These are phyloP conservation scores for Fusarium kyushuense DNA, from an alignment of 2,329 filamentous ascomycete genomes.

Conservation along the genomic window DNA sequence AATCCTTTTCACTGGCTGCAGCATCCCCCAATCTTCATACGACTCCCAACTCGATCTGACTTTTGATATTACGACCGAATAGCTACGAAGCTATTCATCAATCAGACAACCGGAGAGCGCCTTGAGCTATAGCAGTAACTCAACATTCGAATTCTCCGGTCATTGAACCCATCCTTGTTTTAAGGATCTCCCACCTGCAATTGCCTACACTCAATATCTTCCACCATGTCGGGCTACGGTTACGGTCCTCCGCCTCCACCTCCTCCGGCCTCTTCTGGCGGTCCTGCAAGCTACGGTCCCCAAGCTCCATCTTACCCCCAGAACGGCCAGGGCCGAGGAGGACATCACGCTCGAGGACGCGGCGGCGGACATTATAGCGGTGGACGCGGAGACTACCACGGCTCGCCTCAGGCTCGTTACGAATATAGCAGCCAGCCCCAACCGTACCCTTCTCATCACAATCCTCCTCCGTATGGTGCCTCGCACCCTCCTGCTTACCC, in stretches of 20 bases:
- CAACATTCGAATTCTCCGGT: neutral
- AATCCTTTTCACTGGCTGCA: neutral
- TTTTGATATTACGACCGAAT: neutral
- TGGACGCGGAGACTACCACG: conserved; percentile 58
- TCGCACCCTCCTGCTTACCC: conserved; percentile 54
- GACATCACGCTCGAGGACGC: conserved; percentile 55
- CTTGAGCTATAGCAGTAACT: neutral
- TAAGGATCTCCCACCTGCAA: neutral
- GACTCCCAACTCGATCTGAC: conserved; percentile 2
- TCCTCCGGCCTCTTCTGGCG: conserved; percentile 53
- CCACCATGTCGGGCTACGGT: conserved; percentile 62
- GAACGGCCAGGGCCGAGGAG: conserved; percentile 54
- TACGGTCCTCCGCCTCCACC: conserved; percentile 67
- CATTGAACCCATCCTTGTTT: neutral
- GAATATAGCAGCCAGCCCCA: conserved; percentile 59
- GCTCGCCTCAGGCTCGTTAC: conserved; percentile 55
- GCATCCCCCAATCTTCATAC: conserved; percentile 4
- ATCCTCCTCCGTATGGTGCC: conserved; percentile 48
- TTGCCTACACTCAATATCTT: neutral
- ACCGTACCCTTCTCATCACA: conserved; percentile 52
- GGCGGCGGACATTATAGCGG: conserved; percentile 55
- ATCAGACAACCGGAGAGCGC: neutral
- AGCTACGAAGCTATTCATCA: neutral
- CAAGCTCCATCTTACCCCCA: conserved; percentile 56
- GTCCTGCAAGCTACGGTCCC: conserved; percentile 55